Evolutionary conservation across 257 asterid genomes (phyloP).

Genomic region (Scutellaria baicalensis): DNA sequence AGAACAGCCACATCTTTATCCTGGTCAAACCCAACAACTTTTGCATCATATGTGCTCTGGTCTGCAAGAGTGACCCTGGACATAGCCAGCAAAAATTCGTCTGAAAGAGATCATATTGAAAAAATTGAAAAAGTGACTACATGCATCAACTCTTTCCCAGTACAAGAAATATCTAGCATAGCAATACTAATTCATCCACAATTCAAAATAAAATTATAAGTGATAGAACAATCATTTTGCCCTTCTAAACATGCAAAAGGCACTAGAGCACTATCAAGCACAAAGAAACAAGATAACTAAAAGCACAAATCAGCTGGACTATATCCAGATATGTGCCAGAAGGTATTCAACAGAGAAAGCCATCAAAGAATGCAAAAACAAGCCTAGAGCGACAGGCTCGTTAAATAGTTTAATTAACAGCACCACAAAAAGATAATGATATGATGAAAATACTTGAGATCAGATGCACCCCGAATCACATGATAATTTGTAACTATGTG

Average conservation of each 20-base stretch:
- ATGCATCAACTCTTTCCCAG: background rate
- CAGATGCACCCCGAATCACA: conserved; percentile 98
- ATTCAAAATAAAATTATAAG: background rate
- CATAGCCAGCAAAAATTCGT: conserved; percentile 10
- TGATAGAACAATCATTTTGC: conserved; percentile 4
- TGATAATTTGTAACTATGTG: conserved; percentile 91
- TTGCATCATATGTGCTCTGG: conserved; percentile 85
- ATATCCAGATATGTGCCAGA: background rate
- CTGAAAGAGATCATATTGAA: background rate
- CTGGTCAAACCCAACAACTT: conserved; percentile 93
- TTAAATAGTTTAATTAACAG: background rate
- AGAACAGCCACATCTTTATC: conserved; percentile 98
- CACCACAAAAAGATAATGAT: background rate
- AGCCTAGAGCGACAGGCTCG: background rate
- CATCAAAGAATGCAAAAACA: background rate
- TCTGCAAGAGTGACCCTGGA: conserved; percentile 84
- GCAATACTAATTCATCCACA: background rate
- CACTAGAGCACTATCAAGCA: background rate
- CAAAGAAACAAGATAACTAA: background rate
- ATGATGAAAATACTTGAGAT: conserved; percentile 54
- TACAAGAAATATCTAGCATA: background rate
- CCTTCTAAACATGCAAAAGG: background rate
- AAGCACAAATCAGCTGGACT: background rate
- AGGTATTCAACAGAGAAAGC: background rate
- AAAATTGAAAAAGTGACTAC: too few relatives aligned